Evolutionary conservation across 2,329 filamentous ascomycete species (phyloP), one percentile per base, ranked within the genome.

Genomic region (Fusarium nematophilum): DNA sequence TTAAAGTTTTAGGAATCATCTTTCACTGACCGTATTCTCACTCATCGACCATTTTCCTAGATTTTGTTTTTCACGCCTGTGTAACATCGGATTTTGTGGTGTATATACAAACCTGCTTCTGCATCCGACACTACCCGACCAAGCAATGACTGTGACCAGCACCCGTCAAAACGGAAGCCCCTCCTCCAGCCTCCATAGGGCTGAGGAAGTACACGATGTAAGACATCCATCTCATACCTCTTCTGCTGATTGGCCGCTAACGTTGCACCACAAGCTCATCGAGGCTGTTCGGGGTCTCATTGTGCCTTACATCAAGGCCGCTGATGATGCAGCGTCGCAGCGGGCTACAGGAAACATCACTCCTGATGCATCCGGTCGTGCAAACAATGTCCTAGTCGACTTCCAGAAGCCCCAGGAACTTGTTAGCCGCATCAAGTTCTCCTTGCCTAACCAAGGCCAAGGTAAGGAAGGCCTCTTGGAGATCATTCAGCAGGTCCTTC

Each of bases 381-480:
- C 75, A 7, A 76, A 78, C 43, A 88, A 87, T 40, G 81, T 84
- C n/a, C 77, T 93, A 6, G 84, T 92, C 3, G 82, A 91, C 59
- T 76, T 83, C 10, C 80, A 85, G 62, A 82, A 79, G 48, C 90
- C 90, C 0, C 80, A 84, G 30, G 81, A 84, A 14, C 75, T 89
- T 11, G 73, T 78, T 2, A 79, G 84, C 37, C 79, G 85, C 43
- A 77, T 90, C 58, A 76, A 82, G 9, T 78, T 91, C 33, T 76
- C 83, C 6, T 78, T 92, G 6, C 87, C 90, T 0, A 76, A 74
- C 3, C 73, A 81, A 31, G 88, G 85, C 7, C 79, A 78, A 59
- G 90, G 88, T 1, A 90, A 90, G 66, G 85, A 90, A 36, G 94
- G 93, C 0, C 78, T 97, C 26, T 78, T 97, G 23, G 82, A 86